A percentile compares a stretch with the other conserved stretches of the same genome.
These are phyloP conservation scores for Lenwebbia sp. DNA, from an alignment of 345 rosid genomes.

Conservation along the genomic window DNA sequence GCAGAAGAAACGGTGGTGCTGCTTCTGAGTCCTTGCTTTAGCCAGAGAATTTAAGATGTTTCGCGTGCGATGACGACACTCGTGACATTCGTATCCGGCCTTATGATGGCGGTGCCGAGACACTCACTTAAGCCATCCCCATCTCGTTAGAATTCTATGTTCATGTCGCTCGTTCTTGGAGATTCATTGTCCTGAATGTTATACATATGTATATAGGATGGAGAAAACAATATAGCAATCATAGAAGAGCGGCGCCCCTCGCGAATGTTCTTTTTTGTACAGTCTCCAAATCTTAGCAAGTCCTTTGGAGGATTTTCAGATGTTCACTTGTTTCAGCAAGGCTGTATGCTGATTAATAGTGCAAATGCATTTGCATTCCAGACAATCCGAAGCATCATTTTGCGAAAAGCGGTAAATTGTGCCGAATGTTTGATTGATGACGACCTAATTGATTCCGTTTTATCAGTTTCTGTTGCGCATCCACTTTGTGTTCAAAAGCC, in stretches of 20 bases:
- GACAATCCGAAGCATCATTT: neutral
- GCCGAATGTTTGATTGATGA: neutral
- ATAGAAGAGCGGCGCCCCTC: neutral
- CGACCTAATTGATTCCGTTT: neutral
- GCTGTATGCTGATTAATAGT: neutral
- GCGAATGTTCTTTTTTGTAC: neutral
- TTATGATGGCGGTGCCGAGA: neutral
- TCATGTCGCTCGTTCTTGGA: neutral
- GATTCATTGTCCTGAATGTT: neutral
- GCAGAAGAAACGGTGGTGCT: slow-evolving; percentile 74
- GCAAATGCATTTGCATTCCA: neutral
- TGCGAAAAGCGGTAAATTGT: neutral
- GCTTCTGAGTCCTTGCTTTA: slow-evolving; percentile 27
- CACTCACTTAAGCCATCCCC: neutral
- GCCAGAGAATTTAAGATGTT: neutral
- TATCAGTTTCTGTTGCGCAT: neutral
- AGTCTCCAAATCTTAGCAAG: neutral
- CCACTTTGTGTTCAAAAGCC: neutral
- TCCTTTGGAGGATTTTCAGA: neutral
- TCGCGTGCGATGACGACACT: neutral
- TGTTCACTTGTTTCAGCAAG: neutral
- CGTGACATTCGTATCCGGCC: neutral
- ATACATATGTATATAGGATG: neutral
- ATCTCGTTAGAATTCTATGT: neutral
- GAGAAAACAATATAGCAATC: neutral